A percentile compares a stretch with the other conserved stretches of the same genome.
These are phyloP conservation scores for Rhizomucor miehei DNA, from an alignment of 371 early-diverging fungal species.

Conservation along the genomic window DNA sequence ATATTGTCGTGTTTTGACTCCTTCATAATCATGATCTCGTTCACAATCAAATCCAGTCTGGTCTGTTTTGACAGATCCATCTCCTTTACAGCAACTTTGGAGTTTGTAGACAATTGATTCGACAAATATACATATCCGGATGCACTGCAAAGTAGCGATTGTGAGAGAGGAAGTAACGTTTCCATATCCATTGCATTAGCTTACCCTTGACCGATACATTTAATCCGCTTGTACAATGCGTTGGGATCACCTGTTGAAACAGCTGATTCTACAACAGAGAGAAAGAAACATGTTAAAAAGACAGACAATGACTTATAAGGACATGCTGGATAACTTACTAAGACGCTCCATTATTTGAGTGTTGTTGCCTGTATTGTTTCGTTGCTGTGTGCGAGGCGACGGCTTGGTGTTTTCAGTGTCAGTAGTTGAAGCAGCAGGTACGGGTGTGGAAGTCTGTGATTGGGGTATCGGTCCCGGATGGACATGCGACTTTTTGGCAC, in stretches of 20 bases:
- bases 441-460: constrained; percentile 4
- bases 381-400: constrained; percentile 35
- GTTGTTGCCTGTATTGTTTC: constrained; percentile 86
- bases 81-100: constrained; percentile 94
- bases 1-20: constrained; percentile 95
- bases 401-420: not conserved
- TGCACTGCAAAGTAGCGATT: constrained; percentile 75
- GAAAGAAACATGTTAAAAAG: too few relatives aligned
- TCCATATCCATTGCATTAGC: constrained; percentile 5
- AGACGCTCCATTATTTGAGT: constrained; percentile 89
- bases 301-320: too few relatives aligned
- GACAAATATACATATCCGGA: constrained; percentile 92
- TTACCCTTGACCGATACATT: constrained; percentile 96
- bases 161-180: too few relatives aligned
- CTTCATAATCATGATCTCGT: constrained; percentile 96
- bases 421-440: not conserved
- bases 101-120: constrained; percentile 35
- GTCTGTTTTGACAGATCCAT: constrained; percentile 94
- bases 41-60: constrained; percentile 91
- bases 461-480: not conserved
- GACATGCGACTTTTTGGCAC: not conserved
- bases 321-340: constrained; percentile 49
- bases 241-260: constrained; percentile 90
- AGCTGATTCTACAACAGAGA: constrained; percentile 47
- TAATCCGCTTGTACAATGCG: constrained; percentile 79